These are phyloP conservation scores for Strobilomyces dryophilus DNA, from an alignment of 768 basidiomycete species.

Conservation along the genomic window DNA sequence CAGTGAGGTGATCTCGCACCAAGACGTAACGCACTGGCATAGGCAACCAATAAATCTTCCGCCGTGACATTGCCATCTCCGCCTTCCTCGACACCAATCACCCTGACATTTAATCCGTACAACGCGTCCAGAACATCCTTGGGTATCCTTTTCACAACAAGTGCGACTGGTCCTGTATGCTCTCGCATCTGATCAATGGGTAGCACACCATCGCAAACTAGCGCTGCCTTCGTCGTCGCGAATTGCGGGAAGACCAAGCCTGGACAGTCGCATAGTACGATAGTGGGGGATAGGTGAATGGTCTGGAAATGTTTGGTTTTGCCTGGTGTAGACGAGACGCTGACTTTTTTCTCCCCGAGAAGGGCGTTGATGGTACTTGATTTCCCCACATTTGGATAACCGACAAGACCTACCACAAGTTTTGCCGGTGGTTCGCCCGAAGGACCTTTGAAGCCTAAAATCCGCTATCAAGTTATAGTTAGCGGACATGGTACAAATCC, in stretches of 20 bases:
- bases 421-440: slow-evolving; percentile 57
- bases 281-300: slow-evolving; percentile 83
- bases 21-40: slow-evolving; percentile 72
- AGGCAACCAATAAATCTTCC: slow-evolving; percentile 79
- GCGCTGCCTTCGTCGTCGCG: slow-evolving; percentile 91
- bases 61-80: slow-evolving; percentile 72
- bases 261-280: slow-evolving; percentile 94
- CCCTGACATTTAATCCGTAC: slow-evolving; percentile 80
- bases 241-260: slow-evolving; percentile 99
- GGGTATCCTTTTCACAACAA: slow-evolving; percentile 78
- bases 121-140: slow-evolving; percentile 81
- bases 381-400: slow-evolving; percentile 98
- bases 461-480: slow-evolving; percentile 2
- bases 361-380: slow-evolving; percentile 97
- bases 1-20: neutral
- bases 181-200: slow-evolving; percentile 98
- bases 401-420: slow-evolving; percentile 85
- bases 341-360: slow-evolving; percentile 95
- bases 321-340: slow-evolving; percentile 96
- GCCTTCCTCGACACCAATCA: slow-evolving; percentile 68
- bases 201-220: slow-evolving; percentile 94
- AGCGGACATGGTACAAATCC: neutral
- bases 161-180: slow-evolving; percentile 75
- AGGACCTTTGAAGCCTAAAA: slow-evolving; percentile 56
- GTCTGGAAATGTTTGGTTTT: slow-evolving; percentile 99